A percentile compares a stretch with the other conserved stretches of the same genome.
phyloP scores from a whole-genome alignment of 768 basidiomycete species.

The Agaricus sinodeliciosus region DNA sequence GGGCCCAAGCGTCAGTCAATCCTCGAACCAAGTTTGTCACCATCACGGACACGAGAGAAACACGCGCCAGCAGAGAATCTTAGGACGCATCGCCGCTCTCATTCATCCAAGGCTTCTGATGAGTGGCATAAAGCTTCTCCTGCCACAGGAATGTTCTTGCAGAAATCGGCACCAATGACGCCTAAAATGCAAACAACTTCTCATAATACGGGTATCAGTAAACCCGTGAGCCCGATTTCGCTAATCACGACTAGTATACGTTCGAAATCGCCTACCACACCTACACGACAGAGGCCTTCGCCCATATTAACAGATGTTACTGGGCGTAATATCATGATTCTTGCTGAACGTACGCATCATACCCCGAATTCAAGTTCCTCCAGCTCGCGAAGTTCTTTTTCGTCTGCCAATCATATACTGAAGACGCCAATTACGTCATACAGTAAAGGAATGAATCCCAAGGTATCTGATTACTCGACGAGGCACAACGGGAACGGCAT shows the following conservation, averaged over 20 bases:
- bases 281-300: constrained; percentile 1
- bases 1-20: background rate
- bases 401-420: background rate
- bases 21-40: background rate
- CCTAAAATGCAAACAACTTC: background rate
- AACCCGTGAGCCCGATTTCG: background rate
- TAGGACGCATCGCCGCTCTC: background rate
- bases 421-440: background rate
- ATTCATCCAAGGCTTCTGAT: constrained; percentile 1
- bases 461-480: background rate
- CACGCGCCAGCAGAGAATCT: background rate
- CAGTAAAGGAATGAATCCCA: background rate
- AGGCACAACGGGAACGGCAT: background rate
- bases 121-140: constrained; percentile 2
- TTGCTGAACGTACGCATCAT: background rate
- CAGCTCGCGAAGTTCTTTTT: constrained; percentile 3
- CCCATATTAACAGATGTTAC: constrained; percentile 1
- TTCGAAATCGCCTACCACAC: background rate
- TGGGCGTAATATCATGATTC: background rate
- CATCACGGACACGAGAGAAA: background rate
- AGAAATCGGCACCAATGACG: background rate
- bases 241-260: background rate
- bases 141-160: background rate
- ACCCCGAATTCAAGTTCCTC: constrained; percentile 2
- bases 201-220: background rate